Percentiles rank a stretch among this genome's conserved stretches.
These are phyloP conservation scores for Phialophora tarda DNA, from an alignment of 2,329 filamentous ascomycete species.

Conservation along the genomic window DNA sequence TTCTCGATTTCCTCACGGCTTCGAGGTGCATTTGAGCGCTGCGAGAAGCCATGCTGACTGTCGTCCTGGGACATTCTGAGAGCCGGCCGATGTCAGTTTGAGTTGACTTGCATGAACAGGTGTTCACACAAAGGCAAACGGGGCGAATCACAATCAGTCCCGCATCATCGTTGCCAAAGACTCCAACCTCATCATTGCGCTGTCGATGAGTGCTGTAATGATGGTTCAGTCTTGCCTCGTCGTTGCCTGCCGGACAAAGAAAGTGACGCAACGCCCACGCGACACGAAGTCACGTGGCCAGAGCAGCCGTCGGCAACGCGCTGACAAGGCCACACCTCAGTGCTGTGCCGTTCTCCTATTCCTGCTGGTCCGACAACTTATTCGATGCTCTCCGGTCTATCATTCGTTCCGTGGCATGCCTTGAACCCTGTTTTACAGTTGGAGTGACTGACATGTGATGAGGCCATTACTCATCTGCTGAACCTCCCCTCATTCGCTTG, in stretches of 20 bases:
- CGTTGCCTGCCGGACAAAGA: constrained; percentile 2
- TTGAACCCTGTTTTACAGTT: not conserved
- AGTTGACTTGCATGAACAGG: not conserved
- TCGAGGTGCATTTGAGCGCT: constrained; percentile 7
- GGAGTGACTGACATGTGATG: constrained; percentile 16
- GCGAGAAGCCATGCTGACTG: constrained; percentile 21
- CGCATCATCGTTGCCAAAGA: not conserved
- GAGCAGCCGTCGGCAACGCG: not conserved
- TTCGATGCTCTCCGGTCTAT: not conserved
- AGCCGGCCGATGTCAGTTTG: not conserved
- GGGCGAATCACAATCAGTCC: not conserved
- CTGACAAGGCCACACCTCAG: constrained; percentile 5
- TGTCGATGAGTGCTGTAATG: not conserved
- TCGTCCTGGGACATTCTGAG: constrained; percentile 32
- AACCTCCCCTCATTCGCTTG: constrained; percentile 20
- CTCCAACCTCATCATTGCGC: not conserved
- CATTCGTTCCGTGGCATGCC: constrained; percentile 8
- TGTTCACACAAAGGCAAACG: not conserved
- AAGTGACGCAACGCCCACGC: not conserved
- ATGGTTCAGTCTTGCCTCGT: not conserved
- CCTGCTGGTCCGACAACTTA: not conserved
- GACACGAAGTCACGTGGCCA: constrained; percentile 2
- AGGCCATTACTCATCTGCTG: constrained; percentile 25
- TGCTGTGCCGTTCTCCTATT: constrained; percentile 12
- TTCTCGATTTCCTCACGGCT: constrained; percentile 42